Evolutionary conservation across 805 yeast species (phyloP).

Genomic region (Wickerhamomyces chambardii): DNA sequence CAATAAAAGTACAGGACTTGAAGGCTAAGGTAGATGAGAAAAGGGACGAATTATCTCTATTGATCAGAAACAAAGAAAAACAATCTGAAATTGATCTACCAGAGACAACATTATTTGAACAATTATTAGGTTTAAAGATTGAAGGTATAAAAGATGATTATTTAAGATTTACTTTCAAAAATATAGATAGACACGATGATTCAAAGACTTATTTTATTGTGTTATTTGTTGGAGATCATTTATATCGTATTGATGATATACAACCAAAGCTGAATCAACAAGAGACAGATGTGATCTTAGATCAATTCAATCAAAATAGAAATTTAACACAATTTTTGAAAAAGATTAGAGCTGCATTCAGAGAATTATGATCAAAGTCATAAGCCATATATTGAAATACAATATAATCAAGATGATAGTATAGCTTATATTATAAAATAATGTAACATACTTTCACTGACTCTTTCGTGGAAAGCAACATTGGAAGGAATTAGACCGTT

Average conservation of each 20-base stretch:
- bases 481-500: too few species aligned
- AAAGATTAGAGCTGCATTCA: conserved; percentile 11
- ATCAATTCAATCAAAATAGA: conserved; percentile 8
- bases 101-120: conserved; percentile 43
- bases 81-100: conserved; percentile 42
- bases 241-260: conserved; percentile 26
- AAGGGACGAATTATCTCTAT: conserved; percentile 21
- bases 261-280: conserved; percentile 27
- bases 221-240: conserved; percentile 34
- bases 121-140: conserved; percentile 43
- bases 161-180: conserved; percentile 38
- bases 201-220: conserved; percentile 32
- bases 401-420: too few species aligned
- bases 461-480: too few species aligned
- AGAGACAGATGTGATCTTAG: conserved; percentile 7
- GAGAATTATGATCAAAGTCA: neutral
- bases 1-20: conserved; percentile 23
- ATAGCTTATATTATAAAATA: too few species aligned
- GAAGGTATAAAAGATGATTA: conserved; percentile 39
- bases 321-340: conserved; percentile 15
- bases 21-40: conserved; percentile 20
- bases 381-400: too few species aligned
- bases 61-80: conserved; percentile 24
- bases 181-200: conserved; percentile 34
- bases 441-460: too few species aligned